Evolutionary conservation across 1,284 basidiomycete species (phyloP).

Genomic region (Ceratobasidium papillatum): DNA sequence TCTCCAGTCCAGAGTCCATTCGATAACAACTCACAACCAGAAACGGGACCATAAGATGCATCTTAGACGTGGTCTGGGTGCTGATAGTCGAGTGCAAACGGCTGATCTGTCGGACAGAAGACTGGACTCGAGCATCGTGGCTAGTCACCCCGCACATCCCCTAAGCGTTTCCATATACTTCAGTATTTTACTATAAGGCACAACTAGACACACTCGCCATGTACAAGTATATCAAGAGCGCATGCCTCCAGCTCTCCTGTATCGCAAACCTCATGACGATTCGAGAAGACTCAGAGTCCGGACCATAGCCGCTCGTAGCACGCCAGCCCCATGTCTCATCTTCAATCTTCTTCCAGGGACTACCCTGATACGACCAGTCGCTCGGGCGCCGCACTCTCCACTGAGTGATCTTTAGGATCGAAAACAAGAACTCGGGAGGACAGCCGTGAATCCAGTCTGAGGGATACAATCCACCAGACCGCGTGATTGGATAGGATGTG

Average conservation of each 20-base stretch:
- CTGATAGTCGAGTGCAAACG: not conserved
- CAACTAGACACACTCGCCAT: not conserved
- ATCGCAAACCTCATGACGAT: not conserved
- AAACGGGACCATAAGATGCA: no score
- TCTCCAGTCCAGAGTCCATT: no score
- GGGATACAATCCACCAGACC: not conserved
- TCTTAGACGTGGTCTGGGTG: no score
- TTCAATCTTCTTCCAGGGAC: not conserved
- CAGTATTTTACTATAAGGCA: no score
- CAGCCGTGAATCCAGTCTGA: not conserved
- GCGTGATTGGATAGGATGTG: not conserved
- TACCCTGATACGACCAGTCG: not conserved
- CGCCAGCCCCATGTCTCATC: not conserved
- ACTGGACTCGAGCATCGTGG: conserved; percentile 1
- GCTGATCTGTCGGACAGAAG: not conserved
- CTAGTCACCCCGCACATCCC: conserved; percentile 2
- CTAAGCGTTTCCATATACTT: not conserved
- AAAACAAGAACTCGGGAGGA: not conserved
- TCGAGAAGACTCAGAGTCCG: not conserved
- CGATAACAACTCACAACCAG: no score
- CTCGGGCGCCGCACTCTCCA: not conserved
- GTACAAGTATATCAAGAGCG: conserved; percentile 1
- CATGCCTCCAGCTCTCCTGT: conserved; percentile 6
- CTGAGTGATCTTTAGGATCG: not conserved
- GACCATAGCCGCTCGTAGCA: not conserved